These are phyloP conservation scores for Albifimbria verrucaria DNA, from an alignment of 2,329 filamentous ascomycete species.

Conservation along the genomic window DNA sequence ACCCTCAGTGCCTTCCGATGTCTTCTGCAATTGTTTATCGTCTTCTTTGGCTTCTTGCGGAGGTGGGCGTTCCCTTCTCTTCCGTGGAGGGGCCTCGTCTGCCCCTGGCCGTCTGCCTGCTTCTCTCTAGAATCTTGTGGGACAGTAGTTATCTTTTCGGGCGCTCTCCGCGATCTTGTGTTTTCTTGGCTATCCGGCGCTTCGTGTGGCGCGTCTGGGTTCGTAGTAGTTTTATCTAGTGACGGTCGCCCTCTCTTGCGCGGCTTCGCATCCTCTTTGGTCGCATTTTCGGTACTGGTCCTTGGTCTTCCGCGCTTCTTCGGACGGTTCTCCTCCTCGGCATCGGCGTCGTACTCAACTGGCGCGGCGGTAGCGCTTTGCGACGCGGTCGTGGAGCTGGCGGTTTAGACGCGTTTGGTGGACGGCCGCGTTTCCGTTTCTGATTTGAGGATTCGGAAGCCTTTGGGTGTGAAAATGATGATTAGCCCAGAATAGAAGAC, in stretches of 20 bases:
- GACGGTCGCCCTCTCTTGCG: constrained; percentile 3
- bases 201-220: not conserved
- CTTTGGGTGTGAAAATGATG: constrained; percentile 8
- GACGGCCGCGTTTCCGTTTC: constrained; percentile 42
- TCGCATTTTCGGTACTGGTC: not conserved
- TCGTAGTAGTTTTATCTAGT: not conserved
- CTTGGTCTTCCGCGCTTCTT: constrained; percentile 21
- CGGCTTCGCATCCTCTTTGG: not conserved
- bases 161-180: too few relatives aligned
- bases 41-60: constrained; percentile 11
- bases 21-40: too few relatives aligned
- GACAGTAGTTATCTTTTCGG: too few relatives aligned
- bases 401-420: constrained; percentile 37
- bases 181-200: too few relatives aligned
- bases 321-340: constrained; percentile 19
- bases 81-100: constrained; percentile 7
- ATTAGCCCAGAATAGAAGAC: not conserved
- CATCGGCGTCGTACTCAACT: constrained; percentile 20
- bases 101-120: too few relatives aligned
- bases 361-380: constrained; percentile 12
- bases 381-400: constrained; percentile 19
- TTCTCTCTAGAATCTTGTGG: too few relatives aligned
- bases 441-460: constrained; percentile 23
- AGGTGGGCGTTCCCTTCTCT: constrained; percentile 13
- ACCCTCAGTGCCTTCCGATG: too few relatives aligned